A percentile compares a stretch with the other conserved stretches of the same genome.
phyloP scores from a whole-genome alignment of 306 rosid genomes.

The Ammopiptanthus mongolicus region DNA sequence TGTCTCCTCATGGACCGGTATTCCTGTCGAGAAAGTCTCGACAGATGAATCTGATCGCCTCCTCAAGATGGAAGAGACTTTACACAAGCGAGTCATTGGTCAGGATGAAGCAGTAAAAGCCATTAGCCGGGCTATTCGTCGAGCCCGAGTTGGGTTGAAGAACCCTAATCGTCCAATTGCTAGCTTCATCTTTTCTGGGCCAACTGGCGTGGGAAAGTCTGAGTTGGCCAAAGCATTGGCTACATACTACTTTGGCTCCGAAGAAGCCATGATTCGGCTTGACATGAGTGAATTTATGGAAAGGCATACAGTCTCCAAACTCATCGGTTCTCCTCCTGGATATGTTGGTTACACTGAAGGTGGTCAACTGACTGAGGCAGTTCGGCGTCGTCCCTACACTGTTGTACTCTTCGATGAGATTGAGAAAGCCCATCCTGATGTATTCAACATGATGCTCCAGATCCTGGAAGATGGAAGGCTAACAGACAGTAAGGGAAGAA shows the following conservation, averaged over 20 bases:
- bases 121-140: slow-evolving; percentile 87
- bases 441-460: slow-evolving; percentile 98
- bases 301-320: slow-evolving; percentile 91
- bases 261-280: slow-evolving; percentile 95
- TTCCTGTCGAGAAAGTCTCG: slow-evolving; percentile 94
- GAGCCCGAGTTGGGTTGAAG: slow-evolving; percentile 94
- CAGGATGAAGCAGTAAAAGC: slow-evolving; percentile 96
- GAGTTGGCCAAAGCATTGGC: slow-evolving; percentile 92
- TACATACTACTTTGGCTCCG: slow-evolving; percentile 90
- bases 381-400: slow-evolving; percentile 91
- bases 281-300: slow-evolving; percentile 99
- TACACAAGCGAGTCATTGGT: slow-evolving; percentile 80
- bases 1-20: slow-evolving; percentile 91
- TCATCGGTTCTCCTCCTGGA: slow-evolving; percentile 96
- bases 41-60: slow-evolving; percentile 93
- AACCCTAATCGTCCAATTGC: slow-evolving; percentile 96
- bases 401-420: slow-evolving; percentile 93
- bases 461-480: slow-evolving; percentile 93
- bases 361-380: slow-evolving; percentile 96
- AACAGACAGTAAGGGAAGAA: slow-evolving; percentile 94
- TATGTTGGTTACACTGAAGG: slow-evolving; percentile 97
- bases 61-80: slow-evolving; percentile 96
- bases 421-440: slow-evolving; percentile 97
- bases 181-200: slow-evolving; percentile 95
- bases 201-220: slow-evolving; percentile 98